Evolutionary conservation across 2,329 filamentous ascomycete genomes (phyloP).

Genomic region (Verticillium tricorpus): DNA sequence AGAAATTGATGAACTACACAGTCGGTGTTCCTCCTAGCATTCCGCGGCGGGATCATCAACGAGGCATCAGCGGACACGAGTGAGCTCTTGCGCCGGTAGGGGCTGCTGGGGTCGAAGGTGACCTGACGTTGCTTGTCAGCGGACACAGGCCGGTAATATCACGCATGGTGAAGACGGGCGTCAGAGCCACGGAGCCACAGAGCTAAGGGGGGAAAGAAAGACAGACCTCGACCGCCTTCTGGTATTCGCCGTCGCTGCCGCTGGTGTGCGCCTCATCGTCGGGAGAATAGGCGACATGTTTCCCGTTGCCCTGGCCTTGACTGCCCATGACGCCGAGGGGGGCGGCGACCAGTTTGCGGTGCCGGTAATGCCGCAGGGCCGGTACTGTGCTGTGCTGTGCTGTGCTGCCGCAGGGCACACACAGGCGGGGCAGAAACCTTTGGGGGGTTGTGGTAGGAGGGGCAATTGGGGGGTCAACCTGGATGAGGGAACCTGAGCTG

Average conservation of each 20-base stretch:
- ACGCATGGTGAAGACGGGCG: background rate
- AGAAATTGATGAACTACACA: slow-evolving; percentile 64
- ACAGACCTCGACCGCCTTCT: slow-evolving; percentile 45
- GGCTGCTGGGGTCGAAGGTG: slow-evolving; percentile 56
- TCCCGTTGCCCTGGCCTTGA: slow-evolving; percentile 7
- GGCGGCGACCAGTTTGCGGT: background rate
- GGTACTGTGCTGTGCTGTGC: background rate
- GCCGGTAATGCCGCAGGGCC: background rate
- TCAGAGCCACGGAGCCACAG: background rate
- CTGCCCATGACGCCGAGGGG: background rate
- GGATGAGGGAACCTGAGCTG: background rate
- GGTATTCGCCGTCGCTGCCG: slow-evolving; percentile 46
- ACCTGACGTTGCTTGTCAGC: slow-evolving; percentile 37
- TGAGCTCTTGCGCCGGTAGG: slow-evolving; percentile 63
- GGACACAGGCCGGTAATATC: background rate
- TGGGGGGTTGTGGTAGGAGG: background rate
- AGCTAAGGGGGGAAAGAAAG: background rate
- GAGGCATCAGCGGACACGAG: slow-evolving; percentile 48
- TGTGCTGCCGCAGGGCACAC: background rate
- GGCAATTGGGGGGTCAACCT: background rate
- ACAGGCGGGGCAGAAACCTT: background rate
- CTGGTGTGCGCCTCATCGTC: slow-evolving; percentile 36
- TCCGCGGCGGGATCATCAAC: slow-evolving; percentile 18
- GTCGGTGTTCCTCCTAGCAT: slow-evolving; percentile 40
- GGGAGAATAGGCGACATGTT: slow-evolving; percentile 20